Evolutionary conservation across 192 early-diverging fungal genomes (phyloP).

Genomic region (Linderina pennispora): DNA sequence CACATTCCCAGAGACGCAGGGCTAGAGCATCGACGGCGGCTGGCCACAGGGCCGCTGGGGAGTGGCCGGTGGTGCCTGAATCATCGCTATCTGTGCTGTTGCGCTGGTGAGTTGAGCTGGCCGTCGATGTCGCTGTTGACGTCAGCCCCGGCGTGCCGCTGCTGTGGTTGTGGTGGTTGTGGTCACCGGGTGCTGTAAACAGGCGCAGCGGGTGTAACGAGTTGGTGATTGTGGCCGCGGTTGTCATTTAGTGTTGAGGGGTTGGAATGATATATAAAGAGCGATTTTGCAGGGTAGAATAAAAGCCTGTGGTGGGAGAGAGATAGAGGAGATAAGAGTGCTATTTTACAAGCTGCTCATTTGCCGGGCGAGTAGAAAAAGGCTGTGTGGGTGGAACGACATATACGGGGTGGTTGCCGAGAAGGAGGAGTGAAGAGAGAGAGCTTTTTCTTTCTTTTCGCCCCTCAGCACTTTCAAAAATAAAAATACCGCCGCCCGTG

Average conservation of each 20-base stretch:
- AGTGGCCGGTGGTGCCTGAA: no score
- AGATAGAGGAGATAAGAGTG: no score
- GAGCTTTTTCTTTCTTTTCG: no score
- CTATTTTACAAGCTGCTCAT: no score
- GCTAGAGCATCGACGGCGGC: conserved; percentile 20
- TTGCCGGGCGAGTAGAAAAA: no score
- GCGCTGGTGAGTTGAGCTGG: background rate
- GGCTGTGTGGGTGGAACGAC: no score
- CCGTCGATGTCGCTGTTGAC: background rate
- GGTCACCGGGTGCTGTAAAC: conserved; percentile 5
- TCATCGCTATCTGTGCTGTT: background rate
- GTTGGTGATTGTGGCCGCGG: conserved; percentile 14
- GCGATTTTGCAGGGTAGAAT: no score
- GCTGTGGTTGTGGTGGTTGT: background rate
- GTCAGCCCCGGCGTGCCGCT: conserved; percentile 1
- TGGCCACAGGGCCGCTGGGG: conserved; percentile 8
- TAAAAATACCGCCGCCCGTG: no score
- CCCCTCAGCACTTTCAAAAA: no score
- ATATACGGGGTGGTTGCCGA: no score
- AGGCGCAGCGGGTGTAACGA: conserved; percentile 16
- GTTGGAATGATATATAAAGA: background rate
- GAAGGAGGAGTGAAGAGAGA: no score
- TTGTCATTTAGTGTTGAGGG: conserved; percentile 3
- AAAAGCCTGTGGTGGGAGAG: no score
- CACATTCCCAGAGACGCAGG: conserved; percentile 29